Conservation (phyloP, 805 yeast genomes). For the Lipomyces spencermartinsiae region DNA sequence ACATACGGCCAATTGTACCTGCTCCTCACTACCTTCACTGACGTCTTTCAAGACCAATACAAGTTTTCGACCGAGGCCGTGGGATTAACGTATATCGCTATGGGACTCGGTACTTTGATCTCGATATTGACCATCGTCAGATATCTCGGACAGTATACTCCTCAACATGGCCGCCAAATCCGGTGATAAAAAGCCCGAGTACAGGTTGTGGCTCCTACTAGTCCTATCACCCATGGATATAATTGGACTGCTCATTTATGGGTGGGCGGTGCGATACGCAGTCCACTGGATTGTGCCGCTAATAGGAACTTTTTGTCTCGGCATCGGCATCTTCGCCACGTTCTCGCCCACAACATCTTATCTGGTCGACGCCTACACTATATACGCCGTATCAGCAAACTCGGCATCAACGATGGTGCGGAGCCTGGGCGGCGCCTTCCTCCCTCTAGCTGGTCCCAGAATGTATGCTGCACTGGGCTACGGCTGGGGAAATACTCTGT, state of each 20-base stretch:
- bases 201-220: conserved; percentile 59
- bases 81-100: conserved; percentile 65
- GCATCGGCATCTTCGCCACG: conserved; percentile 62
- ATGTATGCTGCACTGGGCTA: conserved; percentile 45
- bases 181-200: conserved; percentile 68
- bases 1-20: conserved; percentile 71
- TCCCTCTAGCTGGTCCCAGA: conserved; percentile 66
- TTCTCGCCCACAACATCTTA: conserved; percentile 71
- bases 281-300: conserved; percentile 68
- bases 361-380: conserved; percentile 72
- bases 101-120: conserved; percentile 60
- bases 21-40: conserved; percentile 63
- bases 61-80: conserved; percentile 52
- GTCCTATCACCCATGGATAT: conserved; percentile 60
- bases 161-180: conserved; percentile 46
- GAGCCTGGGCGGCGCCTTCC: conserved; percentile 69
- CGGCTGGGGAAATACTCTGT: conserved; percentile 52
- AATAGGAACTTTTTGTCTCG: conserved; percentile 66
- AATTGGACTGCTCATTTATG: conserved; percentile 67
- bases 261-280: conserved; percentile 67
- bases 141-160: conserved; percentile 52
- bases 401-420: conserved; percentile 74
- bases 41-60: conserved; percentile 53
- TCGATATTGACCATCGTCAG: conserved; percentile 60
- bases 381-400: conserved; percentile 69